These are phyloP conservation scores for Cetradonia linearis DNA, from an alignment of 495 filamentous ascomycete species.

Conservation along the genomic window DNA sequence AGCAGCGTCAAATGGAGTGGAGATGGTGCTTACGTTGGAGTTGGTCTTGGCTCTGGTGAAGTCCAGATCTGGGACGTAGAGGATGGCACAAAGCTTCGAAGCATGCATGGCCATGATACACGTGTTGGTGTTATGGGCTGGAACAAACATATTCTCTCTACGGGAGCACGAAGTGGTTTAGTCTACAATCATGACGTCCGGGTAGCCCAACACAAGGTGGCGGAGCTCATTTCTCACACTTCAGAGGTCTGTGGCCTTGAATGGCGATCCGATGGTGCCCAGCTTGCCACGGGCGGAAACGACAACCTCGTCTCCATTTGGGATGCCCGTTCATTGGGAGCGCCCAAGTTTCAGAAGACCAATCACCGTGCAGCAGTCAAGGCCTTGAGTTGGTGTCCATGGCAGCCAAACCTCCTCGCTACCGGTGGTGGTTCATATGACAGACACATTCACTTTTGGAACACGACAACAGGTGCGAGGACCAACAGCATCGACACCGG, in stretches of 20 bases:
- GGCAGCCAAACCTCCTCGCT: constrained; percentile 93
- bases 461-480: constrained; percentile 89
- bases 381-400: constrained; percentile 96
- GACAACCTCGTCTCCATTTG: constrained; percentile 98
- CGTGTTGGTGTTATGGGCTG: constrained; percentile 97
- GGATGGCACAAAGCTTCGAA: constrained; percentile 86
- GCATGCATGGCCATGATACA: constrained; percentile 95
- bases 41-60: constrained; percentile 89
- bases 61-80: constrained; percentile 99
- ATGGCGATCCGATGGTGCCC: constrained; percentile 91
- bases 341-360: constrained; percentile 97
- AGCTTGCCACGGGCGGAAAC: constrained; percentile 94
- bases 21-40: constrained; percentile 91
- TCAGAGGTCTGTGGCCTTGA: constrained; percentile 97
- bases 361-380: constrained; percentile 99
- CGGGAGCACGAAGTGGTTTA: constrained; percentile 85
- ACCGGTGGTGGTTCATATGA: constrained; percentile 96
- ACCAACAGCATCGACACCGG: constrained; percentile 99
- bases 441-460: constrained; percentile 99
- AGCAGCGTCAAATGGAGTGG: constrained; percentile 98
- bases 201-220: constrained; percentile 93
- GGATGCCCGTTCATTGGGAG: constrained; percentile 85
- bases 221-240: constrained; percentile 90
- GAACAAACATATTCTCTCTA: constrained; percentile 95
- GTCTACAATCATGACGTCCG: constrained; percentile 99